Base-by-base conservation (phyloP, 768 basidiomycete species). In the Tulasnella sp. region DNA sequence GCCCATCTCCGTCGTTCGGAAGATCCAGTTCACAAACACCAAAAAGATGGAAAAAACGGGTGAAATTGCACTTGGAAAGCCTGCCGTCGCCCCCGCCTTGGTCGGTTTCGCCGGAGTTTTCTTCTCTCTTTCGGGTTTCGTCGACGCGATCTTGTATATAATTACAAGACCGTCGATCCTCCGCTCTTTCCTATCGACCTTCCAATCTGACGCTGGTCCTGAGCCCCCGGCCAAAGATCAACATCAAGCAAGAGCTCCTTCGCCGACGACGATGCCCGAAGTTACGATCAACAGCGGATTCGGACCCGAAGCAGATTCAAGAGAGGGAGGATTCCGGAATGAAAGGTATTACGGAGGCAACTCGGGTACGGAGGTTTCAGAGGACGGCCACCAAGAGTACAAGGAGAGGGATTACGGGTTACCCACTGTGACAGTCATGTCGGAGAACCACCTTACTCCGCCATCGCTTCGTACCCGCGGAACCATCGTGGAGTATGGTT, bases 51-150 rank as follows among this genome's bases (percentile, higher is more conserved):
- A 27, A 68, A 34, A 31, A 6, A 1, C n/a, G 1, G 62, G 62
- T 14, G 16, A 68, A 68, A 18, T 27, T 16, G 27, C 62, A 16
- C 36, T 18, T 3, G 31, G 34, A 68, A 27, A 68, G 34, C 62
- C 62, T 14, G 31, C 62, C n/a, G 62, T 68, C 31, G 62, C 87
- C 14, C 86, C 86, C 81, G 84, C 83, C 62, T 84, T 86, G 44
- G 85, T 85, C 8, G 84, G 87, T 21, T 84, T 88, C 76, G 84
- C 86, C 6, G 87, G 85, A 56, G 83, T 86, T 21, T 71, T 89
- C 14, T 89, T 87, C 81, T 84, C 87, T 1, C 85, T 86, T 39
- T 89, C 88, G 0, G 89, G 89, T 7, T 78, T 88, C 44, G 84
- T 89, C 81, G 88, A 89, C 81, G 84, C 87, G 38, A 79, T 87